Evolutionary conservation across 805 yeast species (phyloP).

Genomic region (Sungouiozyma ichnusensis): DNA sequence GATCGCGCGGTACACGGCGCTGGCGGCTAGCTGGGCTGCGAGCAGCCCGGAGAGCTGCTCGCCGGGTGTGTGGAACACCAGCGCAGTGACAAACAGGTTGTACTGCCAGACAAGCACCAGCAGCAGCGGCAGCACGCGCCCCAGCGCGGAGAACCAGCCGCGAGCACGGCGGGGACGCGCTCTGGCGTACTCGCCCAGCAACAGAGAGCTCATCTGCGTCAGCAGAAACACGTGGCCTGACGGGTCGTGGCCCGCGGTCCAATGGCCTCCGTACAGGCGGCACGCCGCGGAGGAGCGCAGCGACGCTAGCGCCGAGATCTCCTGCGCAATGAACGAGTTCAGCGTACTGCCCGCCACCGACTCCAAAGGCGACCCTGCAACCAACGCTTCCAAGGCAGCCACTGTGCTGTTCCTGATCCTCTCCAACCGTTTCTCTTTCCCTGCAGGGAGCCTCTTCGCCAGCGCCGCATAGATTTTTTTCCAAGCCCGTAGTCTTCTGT

Average conservation of each 20-base stretch:
- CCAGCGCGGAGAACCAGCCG: no score
- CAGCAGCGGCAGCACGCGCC: constrained; percentile 18
- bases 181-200: constrained; percentile 49
- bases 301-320: background rate
- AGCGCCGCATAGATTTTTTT: constrained; percentile 7
- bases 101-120: constrained; percentile 60
- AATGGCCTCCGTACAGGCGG: constrained; percentile 49
- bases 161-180: background rate
- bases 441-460: background rate
- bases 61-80: constrained; percentile 69
- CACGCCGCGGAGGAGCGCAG: constrained; percentile 31
- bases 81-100: constrained; percentile 76
- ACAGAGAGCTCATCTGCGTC: constrained; percentile 32
- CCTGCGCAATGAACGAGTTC: background rate
- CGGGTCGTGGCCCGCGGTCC: constrained; percentile 92
- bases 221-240: constrained; percentile 85
- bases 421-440: constrained; percentile 4
- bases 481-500: constrained; percentile 10
- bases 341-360: background rate
- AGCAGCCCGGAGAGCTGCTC: constrained; percentile 68
- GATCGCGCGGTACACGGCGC: background rate
- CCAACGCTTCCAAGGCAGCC: background rate
- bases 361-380: no score
- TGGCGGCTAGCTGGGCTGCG: constrained; percentile 33
- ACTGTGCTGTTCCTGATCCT: constrained; percentile 4